A percentile compares a stretch with the other conserved stretches of the same genome.
Conservation (phyloP, 805 yeast species). For the Ogataea sp. region DNA sequence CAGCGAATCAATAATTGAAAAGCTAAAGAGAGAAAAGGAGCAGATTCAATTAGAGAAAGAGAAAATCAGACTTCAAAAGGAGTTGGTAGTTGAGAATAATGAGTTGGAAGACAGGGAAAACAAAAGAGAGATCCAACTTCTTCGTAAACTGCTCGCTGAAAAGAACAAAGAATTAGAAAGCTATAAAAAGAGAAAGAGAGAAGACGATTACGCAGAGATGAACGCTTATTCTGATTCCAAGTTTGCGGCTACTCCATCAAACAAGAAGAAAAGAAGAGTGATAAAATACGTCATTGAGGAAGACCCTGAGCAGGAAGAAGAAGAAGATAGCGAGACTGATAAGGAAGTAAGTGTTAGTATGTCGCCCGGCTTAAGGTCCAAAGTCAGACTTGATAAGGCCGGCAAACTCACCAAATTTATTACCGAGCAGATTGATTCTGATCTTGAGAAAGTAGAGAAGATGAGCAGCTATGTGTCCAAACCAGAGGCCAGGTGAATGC, state of each 20-base stretch:
- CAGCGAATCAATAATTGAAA: no score
- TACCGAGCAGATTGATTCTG: no score
- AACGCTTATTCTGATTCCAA: neutral
- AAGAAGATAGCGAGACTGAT: neutral
- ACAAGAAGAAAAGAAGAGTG: neutral
- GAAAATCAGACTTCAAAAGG: neutral
- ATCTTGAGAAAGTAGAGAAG: no score
- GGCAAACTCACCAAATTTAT: slow-evolving; percentile 1
- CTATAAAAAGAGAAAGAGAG: neutral
- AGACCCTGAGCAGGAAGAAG: neutral
- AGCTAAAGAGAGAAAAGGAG: neutral
- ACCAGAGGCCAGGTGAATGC: no score
- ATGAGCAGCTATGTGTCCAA: no score
- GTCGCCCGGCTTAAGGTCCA: neutral
- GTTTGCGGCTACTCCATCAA: neutral
- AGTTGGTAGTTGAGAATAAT: neutral
- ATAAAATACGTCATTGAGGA: neutral
- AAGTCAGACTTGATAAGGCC: neutral
- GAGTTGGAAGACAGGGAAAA: neutral
- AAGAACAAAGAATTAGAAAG: neutral
- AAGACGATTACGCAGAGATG: neutral
- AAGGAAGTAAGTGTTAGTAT: neutral
- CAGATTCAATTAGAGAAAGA: neutral
- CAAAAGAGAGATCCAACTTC: neutral
- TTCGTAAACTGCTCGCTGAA: neutral